Evolutionary conservation across 169 alveolate genomes (phyloP), one percentile per base, ranked within the genome.

Genomic region (Plasmodium billcollinsi): DNA sequence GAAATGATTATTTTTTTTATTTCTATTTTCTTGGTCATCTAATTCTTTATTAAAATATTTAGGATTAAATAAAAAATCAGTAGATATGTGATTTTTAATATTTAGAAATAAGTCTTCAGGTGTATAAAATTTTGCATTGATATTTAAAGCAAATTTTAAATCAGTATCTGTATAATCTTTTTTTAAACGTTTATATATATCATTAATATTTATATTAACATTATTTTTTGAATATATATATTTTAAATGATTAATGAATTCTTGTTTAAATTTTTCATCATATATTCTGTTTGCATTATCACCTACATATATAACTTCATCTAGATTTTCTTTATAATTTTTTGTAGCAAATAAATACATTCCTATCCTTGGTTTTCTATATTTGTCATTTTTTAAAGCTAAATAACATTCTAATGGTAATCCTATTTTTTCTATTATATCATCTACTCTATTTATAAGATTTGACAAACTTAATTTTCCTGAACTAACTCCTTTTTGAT

Each of bases 251-350:
- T 90, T 61, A 66, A 83, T 50, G 66, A 83, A 88, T 73, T 73
- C 54, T 8, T 66, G 70, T 21, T 80, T 75, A 39, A 88, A 73
- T 50, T 89, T 80, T 11, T 80, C 65, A 1, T 89, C 63, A 78
- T 88, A 88, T 7, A 63, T 62, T 47, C 96, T 76, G 8, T 95
- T 95, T 20, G 96, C 96, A 54, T 94, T 95, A 90, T 94, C 96
- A 3, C 96, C 96, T 59, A 94, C 96, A 67, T 90, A 94, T 47
- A 94, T 90, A 7, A 93, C 52, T 43, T 89, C 74, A 11, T 65
- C 85, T 21, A 94, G 69, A 14, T 78, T 59, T 8, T 45, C 50
- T 71, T 89, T 92, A 33, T 90, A 91, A 86, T 92, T 74, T 33
- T 89, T 43, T 70, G 76, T 89, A 49, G 88, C 93, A 86, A 90